Percentiles rank a stretch among this genome's conserved stretches.
Conservation (phyloP, 371 early-diverging fungal species). For the Dinochytrium kinnereticum region DNA sequence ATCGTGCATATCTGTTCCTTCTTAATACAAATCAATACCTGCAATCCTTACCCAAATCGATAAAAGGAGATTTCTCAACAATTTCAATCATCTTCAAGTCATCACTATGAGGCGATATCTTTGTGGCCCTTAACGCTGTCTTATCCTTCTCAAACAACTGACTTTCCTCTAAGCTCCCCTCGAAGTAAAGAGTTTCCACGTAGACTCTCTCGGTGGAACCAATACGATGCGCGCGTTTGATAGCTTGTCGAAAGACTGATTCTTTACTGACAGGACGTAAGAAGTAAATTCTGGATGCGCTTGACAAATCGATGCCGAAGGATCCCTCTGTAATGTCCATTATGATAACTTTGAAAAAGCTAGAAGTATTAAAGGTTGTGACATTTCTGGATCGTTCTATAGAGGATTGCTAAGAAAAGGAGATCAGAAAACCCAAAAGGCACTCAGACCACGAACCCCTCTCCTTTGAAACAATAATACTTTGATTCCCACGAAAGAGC, state of each 20-base stretch:
- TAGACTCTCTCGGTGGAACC: constrained; percentile 80
- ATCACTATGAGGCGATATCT: neutral
- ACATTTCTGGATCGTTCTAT: constrained; percentile 52
- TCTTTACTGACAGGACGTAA: constrained; percentile 61
- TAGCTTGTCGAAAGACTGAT: constrained; percentile 65
- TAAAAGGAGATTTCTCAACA: constrained; percentile 33
- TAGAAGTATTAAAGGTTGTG: constrained; percentile 75
- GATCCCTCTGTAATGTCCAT: constrained; percentile 74
- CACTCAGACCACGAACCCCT: constrained; percentile 9
- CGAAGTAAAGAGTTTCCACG: constrained; percentile 76
- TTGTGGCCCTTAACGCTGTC: no score
- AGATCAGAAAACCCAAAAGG: neutral
- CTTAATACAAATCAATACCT: no score
- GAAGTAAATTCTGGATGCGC: constrained; percentile 64
- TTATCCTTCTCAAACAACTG: no score
- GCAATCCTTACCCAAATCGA: no score
- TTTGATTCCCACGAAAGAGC: constrained; percentile 20
- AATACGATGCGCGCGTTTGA: constrained; percentile 90
- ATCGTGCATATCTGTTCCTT: no score
- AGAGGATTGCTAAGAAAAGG: constrained; percentile 17
- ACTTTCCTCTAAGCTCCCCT: constrained; percentile 73
- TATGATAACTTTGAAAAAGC: constrained; percentile 66
- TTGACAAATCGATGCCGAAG: constrained; percentile 77
- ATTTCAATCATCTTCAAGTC: constrained; percentile 33
- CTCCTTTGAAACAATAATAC: constrained; percentile 20